Percentiles rank a stretch among this genome's conserved stretches.
phyloP scores from a whole-genome alignment of 345 rosid genomes.

The Kernera saxatilis region DNA sequence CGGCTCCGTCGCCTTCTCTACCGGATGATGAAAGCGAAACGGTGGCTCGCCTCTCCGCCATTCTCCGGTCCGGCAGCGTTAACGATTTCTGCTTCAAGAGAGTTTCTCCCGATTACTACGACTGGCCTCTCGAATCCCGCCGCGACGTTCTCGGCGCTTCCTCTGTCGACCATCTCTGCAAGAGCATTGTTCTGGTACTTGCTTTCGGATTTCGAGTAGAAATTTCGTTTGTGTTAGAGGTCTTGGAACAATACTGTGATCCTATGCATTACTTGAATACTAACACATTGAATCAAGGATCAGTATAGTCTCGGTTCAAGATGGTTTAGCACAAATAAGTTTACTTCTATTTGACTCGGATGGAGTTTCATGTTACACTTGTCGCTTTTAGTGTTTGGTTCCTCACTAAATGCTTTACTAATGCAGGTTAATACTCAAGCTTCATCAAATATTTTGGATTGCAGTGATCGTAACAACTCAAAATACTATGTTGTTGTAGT shows the following conservation, averaged over 20 bases:
- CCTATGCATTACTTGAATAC: neutral
- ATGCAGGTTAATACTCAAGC: constrained; percentile 82
- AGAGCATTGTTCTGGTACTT: constrained; percentile 85
- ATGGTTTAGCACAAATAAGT: neutral
- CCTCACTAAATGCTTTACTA: neutral
- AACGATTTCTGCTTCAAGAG: constrained; percentile 54
- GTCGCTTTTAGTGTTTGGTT: neutral
- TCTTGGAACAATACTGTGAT: neutral
- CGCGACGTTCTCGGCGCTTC: constrained; percentile 65
- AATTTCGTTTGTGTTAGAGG: neutral
- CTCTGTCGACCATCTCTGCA: constrained; percentile 81
- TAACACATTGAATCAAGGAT: neutral
- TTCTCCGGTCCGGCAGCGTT: constrained; percentile 54
- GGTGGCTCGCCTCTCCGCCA: constrained; percentile 57
- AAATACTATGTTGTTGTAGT: constrained; percentile 79
- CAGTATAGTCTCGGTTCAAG: neutral
- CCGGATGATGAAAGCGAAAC: constrained; percentile 27
- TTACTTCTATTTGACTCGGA: neutral
- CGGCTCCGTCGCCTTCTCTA: constrained; percentile 13
- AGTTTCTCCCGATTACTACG: constrained; percentile 66
- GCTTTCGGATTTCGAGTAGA: neutral
- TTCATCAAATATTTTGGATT: constrained; percentile 52
- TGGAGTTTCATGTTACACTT: neutral
- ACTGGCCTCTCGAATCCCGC: constrained; percentile 66
- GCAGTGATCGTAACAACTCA: constrained; percentile 70